These are phyloP conservation scores for Chlorophyllum brunneum DNA, from an alignment of 768 basidiomycete genomes.

Conservation along the genomic window DNA sequence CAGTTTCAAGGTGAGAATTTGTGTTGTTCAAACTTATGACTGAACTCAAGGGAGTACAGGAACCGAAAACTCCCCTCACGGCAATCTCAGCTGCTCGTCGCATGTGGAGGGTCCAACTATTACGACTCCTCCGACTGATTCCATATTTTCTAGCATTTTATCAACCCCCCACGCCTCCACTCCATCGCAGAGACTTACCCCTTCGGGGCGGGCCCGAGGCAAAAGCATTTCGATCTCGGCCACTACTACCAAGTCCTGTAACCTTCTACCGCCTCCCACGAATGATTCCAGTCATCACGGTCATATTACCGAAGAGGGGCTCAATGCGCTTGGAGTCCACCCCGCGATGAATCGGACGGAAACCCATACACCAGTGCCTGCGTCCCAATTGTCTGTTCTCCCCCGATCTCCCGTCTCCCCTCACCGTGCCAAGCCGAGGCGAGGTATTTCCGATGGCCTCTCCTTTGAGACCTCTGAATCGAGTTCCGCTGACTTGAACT, in stretches of 20 bases:
- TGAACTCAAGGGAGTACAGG: too few species aligned
- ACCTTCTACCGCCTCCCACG: not conserved
- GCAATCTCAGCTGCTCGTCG: not conserved
- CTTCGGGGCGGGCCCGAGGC: not conserved
- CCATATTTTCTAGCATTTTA: not conserved
- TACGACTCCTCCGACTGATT: not conserved
- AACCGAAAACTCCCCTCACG: too few species aligned
- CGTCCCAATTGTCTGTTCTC: not conserved
- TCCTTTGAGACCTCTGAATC: slow-evolving; percentile 3
- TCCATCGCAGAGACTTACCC: not conserved
- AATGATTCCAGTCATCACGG: not conserved
- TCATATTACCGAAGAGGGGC: not conserved
- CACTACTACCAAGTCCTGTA: not conserved
- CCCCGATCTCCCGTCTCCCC: slow-evolving; percentile 8
- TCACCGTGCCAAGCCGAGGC: slow-evolving; percentile 10
- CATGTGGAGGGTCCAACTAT: not conserved
- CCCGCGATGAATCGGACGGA: not conserved
- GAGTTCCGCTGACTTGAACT: not conserved
- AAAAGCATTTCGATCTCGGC: slow-evolving; percentile 1
- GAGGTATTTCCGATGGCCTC: not conserved
- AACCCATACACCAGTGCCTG: not conserved
- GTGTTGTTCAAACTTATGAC: too few species aligned
- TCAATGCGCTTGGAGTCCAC: not conserved
- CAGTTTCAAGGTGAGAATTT: not conserved
- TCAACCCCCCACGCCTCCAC: not conserved